phyloP scores from a whole-genome alignment of 129 eudicot species.

The Heracleum sosnowskyi region DNA sequence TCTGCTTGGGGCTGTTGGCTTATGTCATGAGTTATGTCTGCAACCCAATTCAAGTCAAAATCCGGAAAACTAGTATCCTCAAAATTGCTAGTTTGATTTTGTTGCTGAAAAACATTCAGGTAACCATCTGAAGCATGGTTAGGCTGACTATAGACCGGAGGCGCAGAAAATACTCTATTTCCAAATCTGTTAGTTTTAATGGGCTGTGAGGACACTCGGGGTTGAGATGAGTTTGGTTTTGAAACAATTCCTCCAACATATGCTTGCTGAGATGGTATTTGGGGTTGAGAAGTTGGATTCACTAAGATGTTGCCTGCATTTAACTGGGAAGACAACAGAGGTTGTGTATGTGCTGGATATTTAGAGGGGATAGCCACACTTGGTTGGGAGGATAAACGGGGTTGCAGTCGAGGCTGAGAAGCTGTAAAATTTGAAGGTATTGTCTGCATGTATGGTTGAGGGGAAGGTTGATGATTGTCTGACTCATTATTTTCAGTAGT shows the following conservation, averaged over 20 bases:
- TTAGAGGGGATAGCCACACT: background rate
- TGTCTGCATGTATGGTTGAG: background rate
- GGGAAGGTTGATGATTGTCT: background rate
- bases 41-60: conserved; percentile 17
- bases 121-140: conserved; percentile 20
- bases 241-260: conserved; percentile 13
- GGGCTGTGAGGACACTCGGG: conserved; percentile 13
- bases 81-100: conserved; percentile 18
- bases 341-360: background rate
- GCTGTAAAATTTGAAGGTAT: background rate
- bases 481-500: conserved; percentile 12
- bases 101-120: background rate
- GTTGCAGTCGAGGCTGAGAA: conserved; percentile 13
- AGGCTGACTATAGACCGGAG: conserved; percentile 19
- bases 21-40: conserved; percentile 12
- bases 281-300: conserved; percentile 15
- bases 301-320: conserved; percentile 1
- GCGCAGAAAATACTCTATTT: conserved; percentile 5
- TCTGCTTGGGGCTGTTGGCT: conserved; percentile 27
- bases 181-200: conserved; percentile 1
- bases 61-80: conserved; percentile 17
- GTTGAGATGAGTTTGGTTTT: conserved; percentile 13
- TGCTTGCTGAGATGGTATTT: conserved; percentile 20
- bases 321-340: conserved; percentile 21
- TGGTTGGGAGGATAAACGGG: background rate